Evolutionary conservation across 2,329 filamentous ascomycete species (phyloP).

Genomic region (Parastagonospora nodorum): DNA sequence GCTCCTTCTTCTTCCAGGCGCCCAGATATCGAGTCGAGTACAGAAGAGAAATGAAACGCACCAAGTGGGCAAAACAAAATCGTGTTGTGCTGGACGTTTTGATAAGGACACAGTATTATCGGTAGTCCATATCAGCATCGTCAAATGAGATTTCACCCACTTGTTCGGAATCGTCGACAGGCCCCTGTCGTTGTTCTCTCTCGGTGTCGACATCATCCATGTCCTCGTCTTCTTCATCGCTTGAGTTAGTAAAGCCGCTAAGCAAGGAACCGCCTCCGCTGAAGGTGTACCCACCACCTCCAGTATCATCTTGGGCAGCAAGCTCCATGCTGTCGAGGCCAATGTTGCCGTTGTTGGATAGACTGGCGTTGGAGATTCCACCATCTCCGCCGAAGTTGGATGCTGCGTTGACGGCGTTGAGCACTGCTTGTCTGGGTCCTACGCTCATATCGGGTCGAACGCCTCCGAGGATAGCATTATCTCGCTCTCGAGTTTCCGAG

Average conservation of each 20-base stretch:
- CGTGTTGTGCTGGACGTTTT: constrained; percentile 31
- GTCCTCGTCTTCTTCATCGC: constrained; percentile 95
- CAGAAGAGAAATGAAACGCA: constrained; percentile 41
- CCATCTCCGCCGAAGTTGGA: constrained; percentile 59
- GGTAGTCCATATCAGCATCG: constrained; percentile 65
- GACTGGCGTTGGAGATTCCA: constrained; percentile 74
- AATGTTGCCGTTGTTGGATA: constrained; percentile 67
- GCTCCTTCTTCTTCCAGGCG: too few relatives aligned
- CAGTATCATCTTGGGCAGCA: constrained; percentile 66
- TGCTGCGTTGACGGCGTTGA: constrained; percentile 63
- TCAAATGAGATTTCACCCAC: constrained; percentile 69
- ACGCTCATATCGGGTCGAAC: constrained; percentile 90
- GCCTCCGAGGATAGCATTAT: constrained; percentile 97
- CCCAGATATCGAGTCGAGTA: background rate
- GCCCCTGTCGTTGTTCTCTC: constrained; percentile 50
- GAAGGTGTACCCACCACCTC: constrained; percentile 75
- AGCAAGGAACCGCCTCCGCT: constrained; percentile 75
- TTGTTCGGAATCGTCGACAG: constrained; percentile 64
- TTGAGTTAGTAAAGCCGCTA: constrained; percentile 91
- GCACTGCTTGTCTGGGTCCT: constrained; percentile 72
- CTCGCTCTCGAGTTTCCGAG: constrained; percentile 89
- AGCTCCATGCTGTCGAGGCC: constrained; percentile 69
- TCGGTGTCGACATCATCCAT: constrained; percentile 84
- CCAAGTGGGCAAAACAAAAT: constrained; percentile 42
- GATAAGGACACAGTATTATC: constrained; percentile 47